Conservation (phyloP, 2,329 filamentous ascomycete species). For the Epichloe gansuensis region DNA sequence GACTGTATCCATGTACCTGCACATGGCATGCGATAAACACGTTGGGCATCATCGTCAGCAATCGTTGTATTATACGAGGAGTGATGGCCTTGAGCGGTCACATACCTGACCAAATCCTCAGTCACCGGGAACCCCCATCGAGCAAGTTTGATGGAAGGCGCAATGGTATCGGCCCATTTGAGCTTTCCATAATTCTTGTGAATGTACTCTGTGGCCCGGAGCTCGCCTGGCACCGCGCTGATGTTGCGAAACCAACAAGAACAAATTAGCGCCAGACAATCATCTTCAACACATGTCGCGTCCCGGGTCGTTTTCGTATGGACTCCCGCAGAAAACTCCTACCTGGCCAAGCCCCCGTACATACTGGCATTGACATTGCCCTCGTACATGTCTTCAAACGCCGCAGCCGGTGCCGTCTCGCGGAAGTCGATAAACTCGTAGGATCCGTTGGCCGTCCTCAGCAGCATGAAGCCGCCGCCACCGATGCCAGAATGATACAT, state of each 20-base stretch:
- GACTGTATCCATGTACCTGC: slow-evolving; percentile 45
- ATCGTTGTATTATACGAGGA: too few species aligned
- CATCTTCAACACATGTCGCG: background rate
- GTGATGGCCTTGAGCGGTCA: background rate
- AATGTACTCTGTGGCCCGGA: slow-evolving; percentile 62
- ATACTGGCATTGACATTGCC: slow-evolving; percentile 53
- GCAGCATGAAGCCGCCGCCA: slow-evolving; percentile 68
- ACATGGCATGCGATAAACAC: background rate
- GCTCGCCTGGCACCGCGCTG: slow-evolving; percentile 55
- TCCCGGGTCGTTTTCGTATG: too few species aligned
- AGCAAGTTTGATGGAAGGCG: slow-evolving; percentile 60
- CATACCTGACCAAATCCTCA: slow-evolving; percentile 48
- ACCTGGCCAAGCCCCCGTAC: slow-evolving; percentile 58
- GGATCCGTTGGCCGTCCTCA: slow-evolving; percentile 49
- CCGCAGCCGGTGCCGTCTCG: slow-evolving; percentile 70
- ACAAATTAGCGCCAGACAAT: background rate
- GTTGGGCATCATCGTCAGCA: background rate
- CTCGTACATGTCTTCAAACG: slow-evolving; percentile 70
- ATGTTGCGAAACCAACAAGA: background rate
- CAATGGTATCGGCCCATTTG: slow-evolving; percentile 54
- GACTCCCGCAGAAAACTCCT: slow-evolving; percentile 20
- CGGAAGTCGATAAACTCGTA: slow-evolving; percentile 81
- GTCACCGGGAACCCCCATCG: slow-evolving; percentile 60
- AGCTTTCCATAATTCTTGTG: slow-evolving; percentile 55
- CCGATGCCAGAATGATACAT: slow-evolving; percentile 63